These are phyloP conservation scores for Botrytis medusae DNA, from an alignment of 2,329 filamentous ascomycete species.

Conservation along the genomic window DNA sequence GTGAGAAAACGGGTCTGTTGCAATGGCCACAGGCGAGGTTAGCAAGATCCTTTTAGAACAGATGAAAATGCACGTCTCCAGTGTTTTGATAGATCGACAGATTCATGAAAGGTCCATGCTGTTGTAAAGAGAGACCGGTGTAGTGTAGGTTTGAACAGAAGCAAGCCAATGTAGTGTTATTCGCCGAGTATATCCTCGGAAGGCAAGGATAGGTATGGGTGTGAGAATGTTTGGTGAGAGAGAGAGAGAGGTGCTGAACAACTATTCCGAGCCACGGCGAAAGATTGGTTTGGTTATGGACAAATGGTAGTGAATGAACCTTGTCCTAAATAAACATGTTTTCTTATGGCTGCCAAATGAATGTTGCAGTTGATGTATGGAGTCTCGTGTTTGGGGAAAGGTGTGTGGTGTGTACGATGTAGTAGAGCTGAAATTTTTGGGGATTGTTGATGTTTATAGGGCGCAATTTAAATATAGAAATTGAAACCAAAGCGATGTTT, in stretches of 20 bases:
- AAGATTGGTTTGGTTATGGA: background rate
- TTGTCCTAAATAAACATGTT: background rate
- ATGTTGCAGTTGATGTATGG: background rate
- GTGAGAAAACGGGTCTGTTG: slow-evolving; percentile 33
- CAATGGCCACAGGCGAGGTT: slow-evolving; percentile 30
- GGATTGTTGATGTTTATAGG: slow-evolving; percentile 19
- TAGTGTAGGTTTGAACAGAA: slow-evolving; percentile 8
- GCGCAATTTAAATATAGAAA: slow-evolving; percentile 16
- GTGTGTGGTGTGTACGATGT: background rate
- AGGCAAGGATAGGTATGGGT: slow-evolving; percentile 9
- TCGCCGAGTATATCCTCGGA: slow-evolving; percentile 28
- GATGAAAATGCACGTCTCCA: slow-evolving; percentile 33
- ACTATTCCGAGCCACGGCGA: background rate
- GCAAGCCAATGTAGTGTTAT: slow-evolving; percentile 19
- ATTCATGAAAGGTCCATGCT: slow-evolving; percentile 24
- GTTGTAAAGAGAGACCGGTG: slow-evolving; percentile 24
- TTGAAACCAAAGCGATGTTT: background rate
- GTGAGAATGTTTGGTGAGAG: slow-evolving; percentile 9
- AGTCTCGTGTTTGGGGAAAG: background rate
- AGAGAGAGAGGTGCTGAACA: background rate
- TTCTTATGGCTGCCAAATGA: background rate
- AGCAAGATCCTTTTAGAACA: slow-evolving; percentile 29
- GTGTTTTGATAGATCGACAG: slow-evolving; percentile 25
- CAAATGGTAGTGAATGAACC: slow-evolving; percentile 5
- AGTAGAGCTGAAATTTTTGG: background rate